Base-by-base conservation (phyloP, 441 rosid genomes). In the Bruguiera hainesii region DNA sequence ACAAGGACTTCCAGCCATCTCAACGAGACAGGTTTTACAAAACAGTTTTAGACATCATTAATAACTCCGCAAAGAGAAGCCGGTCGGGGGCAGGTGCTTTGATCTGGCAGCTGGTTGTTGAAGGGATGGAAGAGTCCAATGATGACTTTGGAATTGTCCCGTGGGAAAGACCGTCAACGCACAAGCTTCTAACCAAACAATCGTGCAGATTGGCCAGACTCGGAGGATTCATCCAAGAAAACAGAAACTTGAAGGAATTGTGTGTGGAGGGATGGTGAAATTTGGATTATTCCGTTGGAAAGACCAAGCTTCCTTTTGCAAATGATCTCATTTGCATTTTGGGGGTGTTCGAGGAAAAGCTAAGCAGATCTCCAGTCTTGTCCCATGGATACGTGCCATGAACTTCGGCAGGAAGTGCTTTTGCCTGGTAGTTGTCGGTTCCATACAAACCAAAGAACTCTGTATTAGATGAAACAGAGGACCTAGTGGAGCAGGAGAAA, bases 111-210 rank as follows among this genome's bases (percentile, higher is more conserved):
- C 80, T 87, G 29, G 62, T 91, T 28, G 86, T 88, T 13, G 77
- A 85, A 72, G 97, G 91, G 76, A 91, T 91, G 96, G 94, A 86
- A 69, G 89, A 83, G 30, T 91, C 86, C 56, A 88, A 77, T 1
- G 98, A 91, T 65, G 99, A 91, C 68, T 94, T 89, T 16, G 92
- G 97, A 51, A 68, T 89, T 4, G 85, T 89, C 13, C 98, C 98
- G 0, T 87, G 94, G 97, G 88, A 88, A 72, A 83, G 81, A 71
- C 76, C 80, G 4, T 74, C 94, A 6, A 85, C 80, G 26, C 80
- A 88, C 69, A 80, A 79, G 64, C 65, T 85, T 30, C 66, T 87
- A 60, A 76, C 81, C 2, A 78, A 83, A 56, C 96, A 89, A 10
- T 91, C 99, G 23, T 94, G 98, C 84, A 83, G 87, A 66, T 75